These are phyloP conservation scores for Syncephalastrum racemosum DNA, from an alignment of 371 early-diverging fungal species.

Conservation along the genomic window DNA sequence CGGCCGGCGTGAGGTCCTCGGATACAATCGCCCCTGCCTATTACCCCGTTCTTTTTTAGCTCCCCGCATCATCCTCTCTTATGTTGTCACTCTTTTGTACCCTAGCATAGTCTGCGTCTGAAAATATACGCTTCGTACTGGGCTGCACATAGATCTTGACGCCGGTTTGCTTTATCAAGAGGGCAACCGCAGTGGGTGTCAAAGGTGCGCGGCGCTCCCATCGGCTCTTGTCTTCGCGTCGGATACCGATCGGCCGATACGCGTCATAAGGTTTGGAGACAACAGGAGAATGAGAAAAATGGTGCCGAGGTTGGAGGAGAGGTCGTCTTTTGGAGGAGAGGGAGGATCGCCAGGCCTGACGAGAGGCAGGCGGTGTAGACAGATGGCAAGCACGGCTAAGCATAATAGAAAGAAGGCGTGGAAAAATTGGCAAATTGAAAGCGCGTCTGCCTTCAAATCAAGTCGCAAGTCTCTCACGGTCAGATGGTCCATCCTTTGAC, in stretches of 20 bases:
- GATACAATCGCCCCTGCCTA: conserved; percentile 86
- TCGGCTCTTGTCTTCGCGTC: conserved; percentile 93
- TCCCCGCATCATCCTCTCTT: neutral
- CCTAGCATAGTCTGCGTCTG: conserved; percentile 76
- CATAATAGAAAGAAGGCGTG: no score
- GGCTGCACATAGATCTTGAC: conserved; percentile 88
- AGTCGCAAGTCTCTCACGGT: no score
- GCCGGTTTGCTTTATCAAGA: conserved; percentile 79
- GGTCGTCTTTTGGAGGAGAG: no score
- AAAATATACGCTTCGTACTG: conserved; percentile 86
- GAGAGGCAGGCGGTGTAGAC: no score
- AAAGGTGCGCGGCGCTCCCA: conserved; percentile 95
- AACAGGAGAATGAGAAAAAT: no score
- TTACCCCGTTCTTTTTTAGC: neutral
- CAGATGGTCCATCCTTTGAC: no score
- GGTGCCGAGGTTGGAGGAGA: no score
- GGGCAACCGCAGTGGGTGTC: conserved; percentile 76
- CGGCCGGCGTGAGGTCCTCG: conserved; percentile 88
- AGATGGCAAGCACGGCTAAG: no score
- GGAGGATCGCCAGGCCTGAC: no score
- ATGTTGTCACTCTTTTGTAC: conserved; percentile 31
- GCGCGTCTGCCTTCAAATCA: no score
- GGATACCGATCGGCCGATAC: conserved; percentile 69
- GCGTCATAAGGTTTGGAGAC: no score
- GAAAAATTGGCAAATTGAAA: no score